These are phyloP conservation scores for Cercospora citrullina DNA, from an alignment of 2,329 filamentous ascomycete species.

Conservation along the genomic window DNA sequence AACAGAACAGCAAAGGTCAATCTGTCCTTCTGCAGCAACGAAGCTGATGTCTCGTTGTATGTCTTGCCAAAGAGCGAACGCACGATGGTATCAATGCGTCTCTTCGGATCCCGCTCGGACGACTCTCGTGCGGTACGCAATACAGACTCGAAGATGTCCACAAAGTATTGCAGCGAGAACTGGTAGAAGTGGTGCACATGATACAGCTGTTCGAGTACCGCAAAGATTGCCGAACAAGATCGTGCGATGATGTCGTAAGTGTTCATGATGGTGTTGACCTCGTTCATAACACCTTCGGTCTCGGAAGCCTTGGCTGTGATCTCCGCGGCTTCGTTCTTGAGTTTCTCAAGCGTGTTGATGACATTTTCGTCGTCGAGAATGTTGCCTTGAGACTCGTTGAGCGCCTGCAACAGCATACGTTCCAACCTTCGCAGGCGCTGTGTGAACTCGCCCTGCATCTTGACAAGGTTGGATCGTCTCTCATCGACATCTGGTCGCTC, in stretches of 20 bases:
- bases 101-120: slow-evolving; percentile 57
- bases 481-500: slow-evolving; percentile 97
- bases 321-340: slow-evolving; percentile 96
- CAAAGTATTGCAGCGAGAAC: slow-evolving; percentile 97
- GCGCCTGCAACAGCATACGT: slow-evolving; percentile 86
- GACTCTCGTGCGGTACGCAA: slow-evolving; percentile 78
- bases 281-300: slow-evolving; percentile 96
- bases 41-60: slow-evolving; percentile 90
- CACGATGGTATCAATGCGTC: slow-evolving; percentile 84
- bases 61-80: slow-evolving; percentile 87
- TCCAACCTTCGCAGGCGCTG: slow-evolving; percentile 95
- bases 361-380: slow-evolving; percentile 98
- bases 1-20: slow-evolving; percentile 93
- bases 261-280: slow-evolving; percentile 92
- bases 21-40: slow-evolving; percentile 88
- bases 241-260: slow-evolving; percentile 92
- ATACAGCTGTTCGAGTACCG: slow-evolving; percentile 93
- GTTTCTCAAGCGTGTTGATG: slow-evolving; percentile 93
- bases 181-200: slow-evolving; percentile 99
- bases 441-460: slow-evolving; percentile 98
- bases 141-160: slow-evolving; percentile 94
- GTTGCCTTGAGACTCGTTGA: slow-evolving; percentile 96
- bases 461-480: slow-evolving; percentile 93
- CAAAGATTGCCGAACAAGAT: slow-evolving; percentile 96
- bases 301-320: slow-evolving; percentile 95